Base-by-base conservation (phyloP, 2,329 filamentous ascomycete species). In the Fusarium sp. region DNA sequence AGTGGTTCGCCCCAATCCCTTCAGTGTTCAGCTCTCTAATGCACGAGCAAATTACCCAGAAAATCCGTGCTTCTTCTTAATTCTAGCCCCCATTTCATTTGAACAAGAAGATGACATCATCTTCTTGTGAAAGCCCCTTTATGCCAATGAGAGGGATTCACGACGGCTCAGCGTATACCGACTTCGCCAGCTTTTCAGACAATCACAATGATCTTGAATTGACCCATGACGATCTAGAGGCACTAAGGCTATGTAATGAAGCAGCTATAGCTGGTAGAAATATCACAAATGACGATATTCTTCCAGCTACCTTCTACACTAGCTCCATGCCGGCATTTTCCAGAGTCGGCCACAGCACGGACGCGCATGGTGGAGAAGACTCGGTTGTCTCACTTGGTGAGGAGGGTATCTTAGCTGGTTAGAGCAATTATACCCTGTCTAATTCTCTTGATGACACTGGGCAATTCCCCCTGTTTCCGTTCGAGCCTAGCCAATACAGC, bases 381-480 rank as follows among this genome's bases (percentile, higher is more conserved):
- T 34, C 45, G 20, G 36, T 8, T 36, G 28, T 22, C 17, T 26
- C 34, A 28, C 5, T 5, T 28, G 22, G 10, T 5, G 20, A 28
- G 18, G 48, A 26, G 22, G 46, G 20, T 57, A 13, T 43, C 42
- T 20, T 31, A n/a, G 36, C 36, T 42, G 26, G 14, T 57, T 57
- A 51, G 45, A 51, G 54, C 20, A 28, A 46, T 34, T 24, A 50
- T 40, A 56, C 24, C 20, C 28, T 26, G 4, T 26, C 53, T 13
- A 22, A 15, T 20, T 26, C 44, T 24, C 26, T 14, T 8, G 45
- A 10, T 39, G 53, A 40, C 5, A 13, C 14, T 8, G 34, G 1
- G 15, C 17, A 50, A 11, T 18, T 44, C 8, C 17, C 26, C 4
- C 13, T 22, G 13, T 33, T 40, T 42, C 1, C 43, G 11, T 26